Conservation (phyloP, 2,329 filamentous ascomycete genomes). For the Fusarium redolens region DNA sequence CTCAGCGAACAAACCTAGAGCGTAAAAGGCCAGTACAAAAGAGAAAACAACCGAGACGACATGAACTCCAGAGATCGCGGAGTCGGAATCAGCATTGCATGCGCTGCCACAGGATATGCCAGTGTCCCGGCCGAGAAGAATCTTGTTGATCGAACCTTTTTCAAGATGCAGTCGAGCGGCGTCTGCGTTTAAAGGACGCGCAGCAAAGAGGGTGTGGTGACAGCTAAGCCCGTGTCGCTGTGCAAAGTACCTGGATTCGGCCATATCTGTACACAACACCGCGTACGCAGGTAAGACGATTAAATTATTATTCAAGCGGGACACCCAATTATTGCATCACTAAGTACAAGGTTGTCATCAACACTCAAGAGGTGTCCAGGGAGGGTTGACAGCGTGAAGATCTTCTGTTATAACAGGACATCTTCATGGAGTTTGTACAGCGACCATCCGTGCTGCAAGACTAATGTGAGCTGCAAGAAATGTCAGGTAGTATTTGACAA, state of each 20-base stretch:
- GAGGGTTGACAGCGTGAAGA: not conserved
- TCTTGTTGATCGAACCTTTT: constrained; percentile 28
- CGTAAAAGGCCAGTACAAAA: not conserved
- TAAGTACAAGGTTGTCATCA: not conserved
- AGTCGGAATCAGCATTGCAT: constrained; percentile 24
- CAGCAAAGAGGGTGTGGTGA: constrained; percentile 24
- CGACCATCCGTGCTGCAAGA: constrained; percentile 9
- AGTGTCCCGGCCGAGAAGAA: constrained; percentile 32
- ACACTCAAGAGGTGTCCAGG: not conserved
- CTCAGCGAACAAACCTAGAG: not conserved
- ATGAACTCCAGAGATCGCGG: constrained; percentile 21
- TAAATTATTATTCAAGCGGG: not conserved
- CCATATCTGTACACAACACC: not conserved
- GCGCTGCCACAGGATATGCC: constrained; percentile 12
- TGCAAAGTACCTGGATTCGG: not conserved
- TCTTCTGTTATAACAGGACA: constrained; percentile 10
- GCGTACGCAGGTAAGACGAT: not conserved
- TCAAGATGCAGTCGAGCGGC: constrained; percentile 28
- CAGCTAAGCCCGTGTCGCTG: not conserved
- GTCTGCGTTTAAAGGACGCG: constrained; percentile 10
- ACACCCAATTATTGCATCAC: not conserved
- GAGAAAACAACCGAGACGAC: constrained; percentile 36
- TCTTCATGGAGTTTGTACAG: constrained; percentile 11
- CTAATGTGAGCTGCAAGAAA: constrained; percentile 43
- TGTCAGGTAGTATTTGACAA: constrained; percentile 29